Base-by-base conservation (phyloP, 2,329 filamentous ascomycete genomes). In the Zymoseptoria crescenta region DNA sequence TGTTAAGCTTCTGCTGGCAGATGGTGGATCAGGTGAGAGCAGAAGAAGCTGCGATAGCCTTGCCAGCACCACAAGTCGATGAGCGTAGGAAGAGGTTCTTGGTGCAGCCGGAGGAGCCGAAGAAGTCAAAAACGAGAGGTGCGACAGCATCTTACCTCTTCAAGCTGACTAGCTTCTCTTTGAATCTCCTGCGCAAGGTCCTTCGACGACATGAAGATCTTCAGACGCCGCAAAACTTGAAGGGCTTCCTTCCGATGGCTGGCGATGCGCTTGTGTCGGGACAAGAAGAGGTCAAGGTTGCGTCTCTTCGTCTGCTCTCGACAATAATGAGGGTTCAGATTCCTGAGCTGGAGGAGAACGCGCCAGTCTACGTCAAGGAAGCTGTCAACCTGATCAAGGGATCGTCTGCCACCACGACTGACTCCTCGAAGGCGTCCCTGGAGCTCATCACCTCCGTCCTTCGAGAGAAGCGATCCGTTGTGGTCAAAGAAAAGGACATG, bases 1-100 rank as follows among this genome's bases (percentile, higher is more conserved):
- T 93, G 49, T 77, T 99, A n/a, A 78, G 96, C 0, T 96, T 99
- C 74, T 96, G 92, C 72, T 97, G 96, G 71, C 91, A 97, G 73
- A 83, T 97, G 52, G 89, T 97, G 49, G 89, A 95, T 70, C 87
- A 92, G 63, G 88, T 90, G 0, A 95, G 96, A 59, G 55, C 54
- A 27, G 56, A 55, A 9, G 51, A 57, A 35, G 52, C 54, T 1
- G 49, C 35, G 13, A 41, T 56, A 67, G 75, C 54, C 8, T 10
- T 27, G 7, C 30, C 35, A 16, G 20, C 54, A 16, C 49, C 49
- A 20, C 50, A 54, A 29, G 45, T 63, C n/a, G 64, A 65, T 49
- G 64, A 66, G 55, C 60, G 63, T 4, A 51, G 58, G 8, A 64
- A 62, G 45, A 57, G 64, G 6, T 96, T 94, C 68, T 79, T 97